These are phyloP conservation scores for Boletus pseudo-olivaceus DNA, from an alignment of 768 basidiomycete genomes.

Conservation along the genomic window DNA sequence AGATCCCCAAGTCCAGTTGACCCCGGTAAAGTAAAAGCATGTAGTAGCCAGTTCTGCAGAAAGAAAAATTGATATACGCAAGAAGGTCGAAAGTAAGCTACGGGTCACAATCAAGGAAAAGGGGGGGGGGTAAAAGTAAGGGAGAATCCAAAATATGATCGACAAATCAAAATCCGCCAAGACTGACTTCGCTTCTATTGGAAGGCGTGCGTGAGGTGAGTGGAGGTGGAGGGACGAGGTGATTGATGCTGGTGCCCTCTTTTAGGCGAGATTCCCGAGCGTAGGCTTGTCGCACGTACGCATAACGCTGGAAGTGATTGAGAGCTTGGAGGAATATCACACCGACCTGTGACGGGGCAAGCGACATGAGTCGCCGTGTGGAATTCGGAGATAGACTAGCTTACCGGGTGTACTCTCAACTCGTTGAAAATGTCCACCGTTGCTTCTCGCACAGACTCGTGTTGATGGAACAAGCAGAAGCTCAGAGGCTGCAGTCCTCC, in stretches of 20 bases:
- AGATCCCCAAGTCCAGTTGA: background rate
- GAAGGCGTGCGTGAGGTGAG: slow-evolving; percentile 33
- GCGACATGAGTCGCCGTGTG: background rate
- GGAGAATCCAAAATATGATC: background rate
- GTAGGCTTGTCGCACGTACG: slow-evolving; percentile 81
- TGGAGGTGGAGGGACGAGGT: slow-evolving; percentile 33
- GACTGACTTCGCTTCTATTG: slow-evolving; percentile 44
- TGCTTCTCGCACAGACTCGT: slow-evolving; percentile 67
- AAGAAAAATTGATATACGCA: slow-evolving; percentile 19
- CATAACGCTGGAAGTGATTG: slow-evolving; percentile 87
- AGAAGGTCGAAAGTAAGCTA: slow-evolving; percentile 32
- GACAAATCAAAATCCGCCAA: slow-evolving; percentile 30
- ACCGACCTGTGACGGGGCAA: slow-evolving; percentile 55
- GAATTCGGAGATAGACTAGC: slow-evolving; percentile 24
- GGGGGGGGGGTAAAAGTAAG: background rate
- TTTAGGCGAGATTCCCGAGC: slow-evolving; percentile 48
- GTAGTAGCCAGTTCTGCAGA: slow-evolving; percentile 2
- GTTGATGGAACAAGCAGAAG: slow-evolving; percentile 90
- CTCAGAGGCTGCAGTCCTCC: slow-evolving; percentile 84
- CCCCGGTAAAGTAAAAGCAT: background rate
- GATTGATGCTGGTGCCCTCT: slow-evolving; percentile 27
- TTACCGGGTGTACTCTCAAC: slow-evolving; percentile 71
- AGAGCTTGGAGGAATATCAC: slow-evolving; percentile 71
- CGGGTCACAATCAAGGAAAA: background rate
- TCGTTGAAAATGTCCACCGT: slow-evolving; percentile 85